A percentile compares a stretch with the other conserved stretches of the same genome.
Evolutionary conservation across 257 asterid species (phyloP).

Genomic region (Henckelia pumila): DNA sequence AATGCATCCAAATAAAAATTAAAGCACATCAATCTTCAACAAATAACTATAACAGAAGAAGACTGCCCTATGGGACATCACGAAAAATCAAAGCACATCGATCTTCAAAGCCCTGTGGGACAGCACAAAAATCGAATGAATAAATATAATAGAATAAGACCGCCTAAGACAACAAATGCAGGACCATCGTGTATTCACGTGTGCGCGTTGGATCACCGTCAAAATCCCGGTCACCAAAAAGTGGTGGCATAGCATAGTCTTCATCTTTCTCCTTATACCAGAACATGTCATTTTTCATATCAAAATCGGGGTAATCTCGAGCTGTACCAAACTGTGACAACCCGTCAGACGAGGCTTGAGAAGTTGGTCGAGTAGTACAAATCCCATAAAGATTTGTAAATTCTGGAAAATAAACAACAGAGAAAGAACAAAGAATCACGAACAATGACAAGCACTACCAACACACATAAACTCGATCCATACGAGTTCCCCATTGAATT

Average conservation of each 20-base stretch:
- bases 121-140: too few relatives aligned
- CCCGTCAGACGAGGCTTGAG: constrained; percentile 76
- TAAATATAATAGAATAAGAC: too few relatives aligned
- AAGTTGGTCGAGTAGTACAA: constrained; percentile 49
- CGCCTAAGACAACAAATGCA: too few relatives aligned
- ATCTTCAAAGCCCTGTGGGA: too few relatives aligned
- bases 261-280: constrained; percentile 90
- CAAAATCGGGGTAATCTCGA: constrained; percentile 86
- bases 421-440: constrained; percentile 13
- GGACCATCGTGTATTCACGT: too few relatives aligned
- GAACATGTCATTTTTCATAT: constrained; percentile 76
- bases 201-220: constrained; percentile 48
- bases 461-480: background rate
- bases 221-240: constrained; percentile 42
- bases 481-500: background rate
- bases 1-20: too few relatives aligned
- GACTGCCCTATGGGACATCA: too few relatives aligned
- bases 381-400: constrained; percentile 89
- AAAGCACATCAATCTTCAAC: background rate
- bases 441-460: constrained; percentile 3
- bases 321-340: constrained; percentile 90
- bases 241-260: constrained; percentile 65
- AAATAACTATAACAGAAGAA: too few relatives aligned
- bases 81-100: too few relatives aligned
- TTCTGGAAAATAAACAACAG: constrained; percentile 41